A percentile compares a stretch with the other conserved stretches of the same genome.
Evolutionary conservation across 805 yeast species (phyloP).

Genomic region (Pichia heedii): DNA sequence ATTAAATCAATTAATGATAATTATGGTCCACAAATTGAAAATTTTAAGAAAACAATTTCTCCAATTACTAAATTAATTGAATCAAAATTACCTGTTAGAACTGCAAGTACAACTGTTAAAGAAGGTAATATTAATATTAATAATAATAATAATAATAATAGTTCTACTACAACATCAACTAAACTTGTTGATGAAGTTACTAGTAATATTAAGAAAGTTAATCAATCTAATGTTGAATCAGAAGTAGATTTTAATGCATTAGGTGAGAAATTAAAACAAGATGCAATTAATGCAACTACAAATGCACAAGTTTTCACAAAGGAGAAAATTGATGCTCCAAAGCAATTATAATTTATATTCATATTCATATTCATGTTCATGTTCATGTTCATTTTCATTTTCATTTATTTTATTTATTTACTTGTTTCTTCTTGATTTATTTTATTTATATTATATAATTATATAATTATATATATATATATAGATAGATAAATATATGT

Average conservation of each 20-base stretch:
- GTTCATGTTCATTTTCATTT: not conserved
- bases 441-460: not conserved
- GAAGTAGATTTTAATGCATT: slow-evolving; percentile 13
- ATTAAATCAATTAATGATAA: slow-evolving; percentile 31
- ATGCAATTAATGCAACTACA: slow-evolving; percentile 8
- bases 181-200: slow-evolving; percentile 1
- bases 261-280: slow-evolving; percentile 13
- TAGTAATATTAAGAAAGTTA: slow-evolving; percentile 1
- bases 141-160: no score
- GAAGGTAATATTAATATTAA: slow-evolving; percentile 7
- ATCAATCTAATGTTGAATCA: slow-evolving; percentile 2
- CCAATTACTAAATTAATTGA: slow-evolving; percentile 57
- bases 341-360: not conserved
- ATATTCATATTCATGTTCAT: no score
- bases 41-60: slow-evolving; percentile 50
- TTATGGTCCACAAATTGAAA: slow-evolving; percentile 49
- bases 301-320: slow-evolving; percentile 8
- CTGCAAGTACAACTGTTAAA: slow-evolving; percentile 59
- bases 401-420: not conserved
- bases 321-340: slow-evolving; percentile 9
- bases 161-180: not conserved
- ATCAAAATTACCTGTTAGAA: slow-evolving; percentile 52
- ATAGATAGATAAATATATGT: no score
- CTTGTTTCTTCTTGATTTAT: no score
- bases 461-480: no score